Conservation (phyloP, 495 filamentous ascomycete genomes). For the Xeromyces bisporus region DNA sequence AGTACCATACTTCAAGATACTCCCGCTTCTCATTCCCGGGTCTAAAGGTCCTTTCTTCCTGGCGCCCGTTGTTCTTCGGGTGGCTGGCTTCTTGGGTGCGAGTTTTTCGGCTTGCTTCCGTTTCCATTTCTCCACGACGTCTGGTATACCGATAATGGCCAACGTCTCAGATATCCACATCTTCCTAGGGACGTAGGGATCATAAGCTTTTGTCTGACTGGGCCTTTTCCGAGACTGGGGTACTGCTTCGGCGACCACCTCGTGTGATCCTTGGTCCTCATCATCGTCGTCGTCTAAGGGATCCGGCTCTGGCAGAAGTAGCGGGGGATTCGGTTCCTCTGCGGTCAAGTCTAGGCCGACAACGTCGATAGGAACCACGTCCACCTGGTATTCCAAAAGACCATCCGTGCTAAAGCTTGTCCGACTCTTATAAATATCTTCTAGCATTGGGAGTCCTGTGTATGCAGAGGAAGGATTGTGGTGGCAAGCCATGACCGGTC, state of each 20-base stretch:
- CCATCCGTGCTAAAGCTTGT: slow-evolving; percentile 58
- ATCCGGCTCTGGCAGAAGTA: slow-evolving; percentile 28
- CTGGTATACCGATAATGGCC: slow-evolving; percentile 50
- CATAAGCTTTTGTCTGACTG: slow-evolving; percentile 43
- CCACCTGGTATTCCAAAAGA: slow-evolving; percentile 56
- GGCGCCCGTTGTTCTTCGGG: slow-evolving; percentile 13
- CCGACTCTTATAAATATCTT: slow-evolving; percentile 46
- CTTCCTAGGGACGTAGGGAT: slow-evolving; percentile 47
- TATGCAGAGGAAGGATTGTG: slow-evolving; percentile 12
- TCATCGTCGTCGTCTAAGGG: slow-evolving; percentile 39
- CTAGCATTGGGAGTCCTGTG: slow-evolving; percentile 21
- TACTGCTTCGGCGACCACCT: slow-evolving; percentile 14
- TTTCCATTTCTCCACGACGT: slow-evolving; percentile 65
- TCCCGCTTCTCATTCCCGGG: slow-evolving; percentile 27
- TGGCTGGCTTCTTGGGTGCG: slow-evolving; percentile 14
- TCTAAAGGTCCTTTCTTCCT: slow-evolving; percentile 28
- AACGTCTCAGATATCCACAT: slow-evolving; percentile 64
- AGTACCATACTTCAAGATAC: slow-evolving; percentile 30
- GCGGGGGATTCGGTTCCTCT: slow-evolving; percentile 45
- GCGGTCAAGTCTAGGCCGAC: slow-evolving; percentile 57
- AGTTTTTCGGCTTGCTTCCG: slow-evolving; percentile 30
- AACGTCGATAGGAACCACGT: slow-evolving; percentile 58
- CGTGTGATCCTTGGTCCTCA: slow-evolving; percentile 9
- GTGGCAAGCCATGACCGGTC: slow-evolving; percentile 10
- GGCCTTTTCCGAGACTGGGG: slow-evolving; percentile 11